A percentile compares a stretch with the other conserved stretches of the same genome.
Evolutionary conservation across 2,329 filamentous ascomycete genomes (phyloP).

Genomic region (Fusarium abutilonis): DNA sequence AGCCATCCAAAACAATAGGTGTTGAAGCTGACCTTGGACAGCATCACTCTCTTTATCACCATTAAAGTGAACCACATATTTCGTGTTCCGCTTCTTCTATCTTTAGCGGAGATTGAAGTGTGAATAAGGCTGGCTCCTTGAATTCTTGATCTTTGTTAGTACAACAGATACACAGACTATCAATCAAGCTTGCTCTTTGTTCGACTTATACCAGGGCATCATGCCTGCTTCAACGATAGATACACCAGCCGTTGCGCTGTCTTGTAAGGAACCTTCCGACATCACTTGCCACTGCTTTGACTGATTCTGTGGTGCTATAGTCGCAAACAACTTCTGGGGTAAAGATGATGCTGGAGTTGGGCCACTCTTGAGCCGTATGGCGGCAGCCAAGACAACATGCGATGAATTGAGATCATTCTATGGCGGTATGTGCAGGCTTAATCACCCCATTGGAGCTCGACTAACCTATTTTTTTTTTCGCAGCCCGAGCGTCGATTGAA

Average conservation of each 20-base stretch:
- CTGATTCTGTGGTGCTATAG: constrained; percentile 55
- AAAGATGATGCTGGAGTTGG: constrained; percentile 97
- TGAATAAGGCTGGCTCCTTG: constrained; percentile 39
- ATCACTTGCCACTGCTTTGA: background rate
- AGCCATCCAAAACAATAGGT: constrained; percentile 40
- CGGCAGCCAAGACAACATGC: constrained; percentile 90
- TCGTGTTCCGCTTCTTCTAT: constrained; percentile 29
- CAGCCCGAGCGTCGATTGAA: constrained; percentile 90
- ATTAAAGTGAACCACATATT: constrained; percentile 27
- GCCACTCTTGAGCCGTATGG: constrained; percentile 93
- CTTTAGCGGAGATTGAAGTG: constrained; percentile 30
- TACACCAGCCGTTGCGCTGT: constrained; percentile 72
- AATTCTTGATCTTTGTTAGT: constrained; percentile 14
- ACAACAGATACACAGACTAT: constrained; percentile 9
- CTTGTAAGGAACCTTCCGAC: constrained; percentile 60
- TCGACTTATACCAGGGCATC: constrained; percentile 42
- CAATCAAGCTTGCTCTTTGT: constrained; percentile 4
- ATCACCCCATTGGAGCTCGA: background rate
- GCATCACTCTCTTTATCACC: constrained; percentile 28
- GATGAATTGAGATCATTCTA: constrained; percentile 96
- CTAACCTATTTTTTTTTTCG: constrained; percentile 1
- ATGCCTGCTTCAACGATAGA: constrained; percentile 72
- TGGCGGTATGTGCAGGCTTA: constrained; percentile 63
- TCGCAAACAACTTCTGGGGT: constrained; percentile 99
- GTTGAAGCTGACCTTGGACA: constrained; percentile 4